Base-by-base conservation (phyloP, 108 stramenopile genomes). In the Skeletonema menzelii region DNA sequence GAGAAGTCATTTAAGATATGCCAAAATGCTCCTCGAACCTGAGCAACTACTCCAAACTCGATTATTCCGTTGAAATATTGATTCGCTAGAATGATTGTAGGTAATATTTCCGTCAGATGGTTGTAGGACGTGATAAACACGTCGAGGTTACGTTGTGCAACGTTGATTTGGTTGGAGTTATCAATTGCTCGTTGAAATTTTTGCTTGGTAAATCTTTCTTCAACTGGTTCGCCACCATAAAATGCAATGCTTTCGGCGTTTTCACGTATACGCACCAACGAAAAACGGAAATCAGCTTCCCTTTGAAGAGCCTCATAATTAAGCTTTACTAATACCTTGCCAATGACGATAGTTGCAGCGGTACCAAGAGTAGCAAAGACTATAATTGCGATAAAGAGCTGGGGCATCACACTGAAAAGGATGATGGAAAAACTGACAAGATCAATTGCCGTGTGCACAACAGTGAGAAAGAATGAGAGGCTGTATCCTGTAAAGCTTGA, bases 1-100 rank as follows among this genome's bases (percentile, higher is more conserved):
- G 71, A 70, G 32, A 97, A 75, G 77, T 98, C 97, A 66, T 77
- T 73, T 12, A 97, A 76, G 59, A 97, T 94, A 64, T 98, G 98
- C 56, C 91, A 94, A 67, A 92, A 92, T 0, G 91, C 91, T 8
- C 74, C 28, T 37, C 75, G 58, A n/a, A 79, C 65, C 44, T 84
- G 83, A 7, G 75, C 58, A 8, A 84, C 70, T 15, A 84, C 79
- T 6, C 90, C 90, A 32, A 91, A 62, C 68, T 87, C 76, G 27
- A 91, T 85, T 53, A 65, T 76, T 49, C 87, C 87, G 5, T 80
- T 69, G 56, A 91, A 91, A 44, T 85, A 89, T 59, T 86, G 56
- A 1, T 86, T 88, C 13, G 90, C 87, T 3, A 88, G 77, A 22
- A 91, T 86, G 20, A 86, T 60, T 26, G 84, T 87, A 2, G 90